A percentile compares a stretch with the other conserved stretches of the same genome.
These are phyloP conservation scores for Parastagonospora nodorum DNA, from an alignment of 2,329 filamentous ascomycete species.

Conservation along the genomic window DNA sequence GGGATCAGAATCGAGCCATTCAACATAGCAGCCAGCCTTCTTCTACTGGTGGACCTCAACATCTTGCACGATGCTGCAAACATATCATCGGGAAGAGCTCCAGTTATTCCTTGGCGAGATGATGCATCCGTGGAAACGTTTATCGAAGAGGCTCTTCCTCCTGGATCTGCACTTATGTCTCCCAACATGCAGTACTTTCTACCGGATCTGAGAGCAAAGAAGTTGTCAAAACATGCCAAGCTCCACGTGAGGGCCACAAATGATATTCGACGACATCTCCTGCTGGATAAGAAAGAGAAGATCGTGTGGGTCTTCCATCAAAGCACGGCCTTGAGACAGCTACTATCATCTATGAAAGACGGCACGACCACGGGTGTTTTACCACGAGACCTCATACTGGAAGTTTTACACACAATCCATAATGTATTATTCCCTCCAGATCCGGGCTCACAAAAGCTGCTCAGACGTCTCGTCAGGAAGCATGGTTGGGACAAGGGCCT, in stretches of 20 bases:
- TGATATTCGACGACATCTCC: conserved; percentile 7
- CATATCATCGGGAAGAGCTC: not conserved
- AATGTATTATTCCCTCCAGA: conserved; percentile 12
- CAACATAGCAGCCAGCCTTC: conserved; percentile 1
- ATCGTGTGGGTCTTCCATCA: conserved; percentile 11
- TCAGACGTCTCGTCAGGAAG: conserved; percentile 10
- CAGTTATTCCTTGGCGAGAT: not conserved
- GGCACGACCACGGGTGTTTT: not conserved
- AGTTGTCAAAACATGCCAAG: not conserved
- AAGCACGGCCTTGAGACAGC: conserved; percentile 10
- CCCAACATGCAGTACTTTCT: not conserved
- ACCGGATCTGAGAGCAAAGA: not conserved
- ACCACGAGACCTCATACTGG: conserved; percentile 9
- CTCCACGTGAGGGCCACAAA: conserved; percentile 1
- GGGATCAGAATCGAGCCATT: not conserved
- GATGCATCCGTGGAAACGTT: not conserved
- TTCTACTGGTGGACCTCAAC: not conserved
- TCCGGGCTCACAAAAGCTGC: conserved; percentile 7
- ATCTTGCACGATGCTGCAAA: conserved; percentile 1
- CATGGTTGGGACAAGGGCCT: conserved; percentile 7
- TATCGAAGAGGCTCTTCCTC: not conserved
- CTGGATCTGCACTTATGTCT: no score
- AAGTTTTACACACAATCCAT: conserved; percentile 15
- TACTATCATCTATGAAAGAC: not conserved
- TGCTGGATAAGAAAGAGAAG: not conserved